Evolutionary conservation across 495 filamentous ascomycete genomes (phyloP), one percentile per base, ranked within the genome.

Genomic region (Hyphodiscus hymeniophilus): DNA sequence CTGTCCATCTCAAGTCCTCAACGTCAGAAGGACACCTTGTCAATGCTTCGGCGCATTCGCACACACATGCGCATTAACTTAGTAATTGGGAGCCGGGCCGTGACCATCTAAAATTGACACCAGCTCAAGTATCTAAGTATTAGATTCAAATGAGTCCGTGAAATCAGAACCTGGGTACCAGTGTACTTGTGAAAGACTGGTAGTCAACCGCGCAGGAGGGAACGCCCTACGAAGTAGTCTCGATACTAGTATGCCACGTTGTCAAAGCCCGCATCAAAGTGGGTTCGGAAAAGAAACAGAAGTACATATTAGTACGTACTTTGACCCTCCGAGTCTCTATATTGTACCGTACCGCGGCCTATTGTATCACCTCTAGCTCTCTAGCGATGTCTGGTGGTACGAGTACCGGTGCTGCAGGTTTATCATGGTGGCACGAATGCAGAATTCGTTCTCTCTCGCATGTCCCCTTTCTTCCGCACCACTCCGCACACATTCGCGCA

Each of bases 31-130:
- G 26, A 28, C 5, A 28, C 26, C 26, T 28, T 4, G 26, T 28
- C 26, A 4, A 5, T 28, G 26, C 26, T 28, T 28, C 26, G 10
- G 10, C 26, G 26, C 5, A 28, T 10, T 10, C 26, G 10, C 26
- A 28, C 26, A 28, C 26, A 28, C 26, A 5, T 28, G 26, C 4
- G 4, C 26, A 28, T 28, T 5, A n/a, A n/a, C 8, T 26, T 47
- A 15, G 10, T 20, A 11, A 38, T 38, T 38, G 34, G 34, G 45
- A 39, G 33, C 22, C 45, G 45, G 45, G 45, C 17, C 20, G 20
- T 47, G 23, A 47, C 20, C 12, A 17, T 47, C 45, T 34, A 34
- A 38, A 26, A 15, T 26, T 43, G 13, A n/a, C 23, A 17, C 20
- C 7, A 12, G 11, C 41, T 7, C n/a, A n/a, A n/a, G n/a, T n/a